Evolutionary conservation across 768 basidiomycete genomes (phyloP), one percentile per base, ranked within the genome.

Genomic region (Lactarius pseudohatsudake): DNA sequence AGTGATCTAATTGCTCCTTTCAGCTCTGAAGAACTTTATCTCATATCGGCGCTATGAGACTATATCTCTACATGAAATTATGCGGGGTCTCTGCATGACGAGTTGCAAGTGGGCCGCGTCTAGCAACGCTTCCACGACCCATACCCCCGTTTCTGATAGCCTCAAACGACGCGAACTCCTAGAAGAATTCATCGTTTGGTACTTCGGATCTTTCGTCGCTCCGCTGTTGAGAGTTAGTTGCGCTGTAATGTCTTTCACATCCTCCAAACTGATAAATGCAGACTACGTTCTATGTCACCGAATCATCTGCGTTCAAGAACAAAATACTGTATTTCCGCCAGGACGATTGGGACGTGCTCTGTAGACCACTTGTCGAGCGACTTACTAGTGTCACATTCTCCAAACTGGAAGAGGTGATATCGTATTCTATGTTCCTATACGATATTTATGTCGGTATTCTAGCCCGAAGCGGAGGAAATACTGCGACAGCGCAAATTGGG

Each of bases 241-340:
- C 34, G 18, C 13, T 30, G 16, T 40, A 30, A 15, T 32, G 20
- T 7, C 18, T 40, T 30, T 28, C 11, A n/a, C 47, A 32, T 16
- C 38, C 59, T 58, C 18, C 30, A 16, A 53, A 34, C n/a, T 20
- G 26, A 20, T 15, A 41, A 34, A 32, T 28, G 30, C 62, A 98
- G 96, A 93, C 93, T 3, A 88, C 89, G 0, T 99, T 97, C 77
- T 98, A 98, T 76, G 82, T 94, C 54, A 98, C 97, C 0, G 92
- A 98, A 69, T 93, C 96, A 0, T 88, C 90, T 22, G 90, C 89
- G 8, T 93, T 88, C 72, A 82, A 89, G 47, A 91, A 95, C 67
- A 85, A 86, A 54, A 82, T 96, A 1, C 78, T 98, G 0, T 99
- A 96, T 74, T 98, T 97, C 75, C 86, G 93, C 13, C 94, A 98